These are phyloP conservation scores for Calendula officinalis DNA, from an alignment of 129 eudicot genomes.

Conservation along the genomic window DNA sequence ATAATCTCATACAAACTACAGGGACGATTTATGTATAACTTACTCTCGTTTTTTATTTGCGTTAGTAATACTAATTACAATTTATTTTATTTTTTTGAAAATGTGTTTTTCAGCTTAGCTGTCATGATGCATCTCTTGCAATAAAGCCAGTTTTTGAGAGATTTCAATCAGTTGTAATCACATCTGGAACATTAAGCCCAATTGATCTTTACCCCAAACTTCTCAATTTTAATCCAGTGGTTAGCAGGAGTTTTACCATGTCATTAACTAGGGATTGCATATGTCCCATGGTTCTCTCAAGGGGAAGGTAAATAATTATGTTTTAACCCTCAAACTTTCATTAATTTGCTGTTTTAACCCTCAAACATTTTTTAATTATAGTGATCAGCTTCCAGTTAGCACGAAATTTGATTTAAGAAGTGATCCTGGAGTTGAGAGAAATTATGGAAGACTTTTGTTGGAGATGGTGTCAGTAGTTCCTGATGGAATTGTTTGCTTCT, in stretches of 20 bases:
- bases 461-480: conserved; percentile 99
- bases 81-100: conserved; percentile 6
- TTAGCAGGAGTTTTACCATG: conserved; percentile 96
- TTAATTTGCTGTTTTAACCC: too few species aligned
- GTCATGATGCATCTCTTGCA: conserved; percentile 99
- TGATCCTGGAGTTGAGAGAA: conserved; percentile 97
- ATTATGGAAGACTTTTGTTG: conserved; percentile 91
- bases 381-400: conserved; percentile 99
- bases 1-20: too few species aligned
- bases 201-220: conserved; percentile 97
- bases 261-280: conserved; percentile 98
- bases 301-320: conserved; percentile 73
- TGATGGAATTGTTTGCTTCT: conserved; percentile 98
- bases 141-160: conserved; percentile 98
- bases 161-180: conserved; percentile 91
- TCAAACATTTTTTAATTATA: too few species aligned
- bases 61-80: neutral
- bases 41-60: neutral
- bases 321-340: too few species aligned
- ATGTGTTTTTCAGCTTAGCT: conserved; percentile 67
- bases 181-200: conserved; percentile 97
- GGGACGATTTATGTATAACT: too few species aligned
- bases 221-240: conserved; percentile 95
- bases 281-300: conserved; percentile 97
- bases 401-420: conserved; percentile 93